Evolutionary conservation across 208 protist species (phyloP), one percentile per base, ranked within the genome.

Genomic region (Crithidia expoeki): DNA sequence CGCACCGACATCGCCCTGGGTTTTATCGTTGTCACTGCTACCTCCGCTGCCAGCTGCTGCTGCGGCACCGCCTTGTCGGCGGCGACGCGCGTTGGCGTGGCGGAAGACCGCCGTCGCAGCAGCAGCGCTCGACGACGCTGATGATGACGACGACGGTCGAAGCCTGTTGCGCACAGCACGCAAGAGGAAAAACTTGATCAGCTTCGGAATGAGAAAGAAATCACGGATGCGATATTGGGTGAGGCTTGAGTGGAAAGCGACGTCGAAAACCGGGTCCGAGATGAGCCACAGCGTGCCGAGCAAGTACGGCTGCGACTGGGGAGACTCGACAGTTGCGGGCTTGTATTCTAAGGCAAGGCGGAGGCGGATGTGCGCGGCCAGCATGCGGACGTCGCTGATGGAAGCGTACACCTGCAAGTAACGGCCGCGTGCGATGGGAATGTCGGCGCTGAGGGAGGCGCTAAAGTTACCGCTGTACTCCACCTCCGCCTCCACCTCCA

Each of bases 241-340:
- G 21, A 94, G 63, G 16, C 79, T 80, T 1, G 88, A 91, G 47
- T 82, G 76, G 49, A 96, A 65, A 60, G 82, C 69, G 49, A 93
- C 76, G 51, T 90, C 86, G 55, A 96, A 96, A 42, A 76, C 72
- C 9, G 91, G 91, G 47, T 96, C 89, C 1, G 91, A 96, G 47
- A 92, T 81, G 9, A 96, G 79, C 86, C 89, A 96, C 21, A 94
- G 23, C 5, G 71, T 90, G 63, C 80, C 81, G 49, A 81, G 65
- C 10, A 96, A 74, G 33, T 84, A 90, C 16, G 88, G 90, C 58
- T 79, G 80, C 28, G 79, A 63, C 42, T 76, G 80, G 46, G 85
- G 81, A 7, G 74, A 79, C 49, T 92, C 86, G 56, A 95, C 77
- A 2, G 87, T 92, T 10, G 90, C 85, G 11, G 75, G 58, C 44